Evolutionary conservation across 257 asterid species (phyloP).

Genomic region (Linaria vulgaris): DNA sequence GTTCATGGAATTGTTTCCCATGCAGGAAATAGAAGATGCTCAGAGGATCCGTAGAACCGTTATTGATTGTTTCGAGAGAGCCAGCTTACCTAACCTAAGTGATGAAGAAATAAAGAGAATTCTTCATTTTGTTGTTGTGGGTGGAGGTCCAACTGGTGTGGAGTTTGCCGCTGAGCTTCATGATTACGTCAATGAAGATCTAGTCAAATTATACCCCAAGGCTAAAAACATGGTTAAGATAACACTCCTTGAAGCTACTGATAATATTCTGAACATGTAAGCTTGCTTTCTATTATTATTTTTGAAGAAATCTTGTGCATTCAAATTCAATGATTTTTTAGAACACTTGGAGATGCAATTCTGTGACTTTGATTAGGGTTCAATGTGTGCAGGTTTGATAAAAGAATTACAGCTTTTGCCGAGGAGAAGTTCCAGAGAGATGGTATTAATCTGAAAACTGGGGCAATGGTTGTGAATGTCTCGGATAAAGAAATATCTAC

Average conservation of each 20-base stretch:
- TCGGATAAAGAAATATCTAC: constrained; percentile 78
- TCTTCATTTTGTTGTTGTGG: constrained; percentile 95
- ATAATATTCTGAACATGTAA: constrained; percentile 88
- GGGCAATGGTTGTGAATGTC: constrained; percentile 89
- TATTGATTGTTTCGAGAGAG: constrained; percentile 87
- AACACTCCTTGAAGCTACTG: constrained; percentile 94
- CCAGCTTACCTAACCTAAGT: constrained; percentile 71
- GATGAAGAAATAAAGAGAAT: constrained; percentile 80
- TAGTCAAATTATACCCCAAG: constrained; percentile 71
- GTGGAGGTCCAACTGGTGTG: constrained; percentile 97
- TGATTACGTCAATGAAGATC: constrained; percentile 80
- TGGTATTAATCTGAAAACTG: constrained; percentile 83
- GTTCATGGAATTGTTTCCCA: constrained; percentile 24
- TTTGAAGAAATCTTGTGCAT: neutral
- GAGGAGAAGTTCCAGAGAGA: constrained; percentile 88
- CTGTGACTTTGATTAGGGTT: constrained; percentile 13
- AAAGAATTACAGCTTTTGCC: constrained; percentile 89
- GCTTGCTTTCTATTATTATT: constrained; percentile 25
- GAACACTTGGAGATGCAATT: constrained; percentile 14
- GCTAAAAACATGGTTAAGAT: constrained; percentile 70
- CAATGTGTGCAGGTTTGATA: constrained; percentile 79
- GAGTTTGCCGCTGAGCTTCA: constrained; percentile 89
- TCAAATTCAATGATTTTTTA: too few relatives aligned
- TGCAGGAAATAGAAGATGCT: constrained; percentile 96
- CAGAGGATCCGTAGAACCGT: constrained; percentile 85